Base-by-base conservation (phyloP, 1,284 basidiomycete genomes). In the Salmacisia buchloeana region DNA sequence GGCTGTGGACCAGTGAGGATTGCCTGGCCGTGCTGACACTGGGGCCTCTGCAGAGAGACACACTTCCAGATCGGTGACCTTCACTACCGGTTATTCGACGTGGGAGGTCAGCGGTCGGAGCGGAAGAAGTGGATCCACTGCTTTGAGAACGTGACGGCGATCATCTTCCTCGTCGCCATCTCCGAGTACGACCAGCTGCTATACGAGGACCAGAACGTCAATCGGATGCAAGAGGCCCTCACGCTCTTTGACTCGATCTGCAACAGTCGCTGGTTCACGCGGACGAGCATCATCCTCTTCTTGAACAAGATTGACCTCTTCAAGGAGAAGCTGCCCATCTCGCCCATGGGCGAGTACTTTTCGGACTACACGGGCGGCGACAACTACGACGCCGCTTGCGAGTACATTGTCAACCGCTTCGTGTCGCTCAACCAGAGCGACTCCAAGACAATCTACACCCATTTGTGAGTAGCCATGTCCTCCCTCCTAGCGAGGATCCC, bases 211-310 rank as follows among this genome's bases (percentile, higher is more conserved):
- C 68, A 73, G 33, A 76, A 75, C 34, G 74, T 76, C 23, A 93
- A 94, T 83, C 91, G 93, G 72, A 96, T 97, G 92, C 90, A 93
- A 83, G 93, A 96, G 82, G 91, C 92, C 0, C 83, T 96, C 71
- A 94, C 91, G 0, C 86, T 96, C 58, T 97, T 96, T 81, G 93
- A 96, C 82, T 93, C 91, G 56, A 81, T 81, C 58, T 80, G 72
- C 66, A 79, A 78, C 66, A 75, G 73, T 35, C 66, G 72, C 3
- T 79, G 77, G 77, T 80, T 78, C 64, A 62, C 68, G 3, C 63
- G 69, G 25, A 70, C 64, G 2, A 67, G 59, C 18, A 79, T 80
- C 70, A 74, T 70, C 45, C 67, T 71, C 33, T 71, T 71, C 65
- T 60, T 65, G 39, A 68, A 73, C 65, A 75, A 79, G 86, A 96